These are phyloP conservation scores for Tuber microsphaerosporum DNA, from an alignment of 495 filamentous ascomycete species.

Conservation along the genomic window DNA sequence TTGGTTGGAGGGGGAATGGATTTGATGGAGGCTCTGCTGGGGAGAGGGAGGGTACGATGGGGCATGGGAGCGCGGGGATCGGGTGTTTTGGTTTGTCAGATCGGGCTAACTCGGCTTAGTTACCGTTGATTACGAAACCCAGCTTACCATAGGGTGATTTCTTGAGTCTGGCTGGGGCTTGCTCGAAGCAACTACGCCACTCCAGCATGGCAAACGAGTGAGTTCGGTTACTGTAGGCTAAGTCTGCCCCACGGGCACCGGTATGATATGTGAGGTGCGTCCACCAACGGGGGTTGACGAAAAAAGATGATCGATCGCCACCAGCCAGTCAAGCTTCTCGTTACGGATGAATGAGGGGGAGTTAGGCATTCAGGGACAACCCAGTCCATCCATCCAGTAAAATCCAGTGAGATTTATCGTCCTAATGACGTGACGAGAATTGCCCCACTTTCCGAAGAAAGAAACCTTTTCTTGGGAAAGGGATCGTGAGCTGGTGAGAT, in stretches of 20 bases:
- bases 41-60: neutral
- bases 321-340: neutral
- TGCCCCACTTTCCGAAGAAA: neutral
- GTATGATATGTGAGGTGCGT: neutral
- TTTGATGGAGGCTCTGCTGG: constrained; percentile 4
- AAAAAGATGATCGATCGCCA: neutral
- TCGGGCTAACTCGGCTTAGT: neutral
- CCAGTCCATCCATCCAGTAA: neutral
- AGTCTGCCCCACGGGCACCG: neutral
- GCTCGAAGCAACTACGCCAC: too few relatives aligned
- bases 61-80: neutral
- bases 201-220: neutral
- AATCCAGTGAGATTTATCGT: neutral
- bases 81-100: constrained; percentile 3
- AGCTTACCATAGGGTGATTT: too few relatives aligned
- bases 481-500: neutral
- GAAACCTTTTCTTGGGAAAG: neutral
- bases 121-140: neutral
- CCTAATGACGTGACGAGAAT: neutral
- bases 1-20: constrained; percentile 1
- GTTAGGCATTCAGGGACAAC: neutral
- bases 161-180: too few relatives aligned
- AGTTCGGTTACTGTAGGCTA: neutral
- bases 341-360: neutral
- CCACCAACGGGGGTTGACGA: neutral